Percentiles rank a stretch among this genome's conserved stretches.
These are phyloP conservation scores for Fraxinus angustifolia DNA, from an alignment of 305 asterid genomes.

Conservation along the genomic window DNA sequence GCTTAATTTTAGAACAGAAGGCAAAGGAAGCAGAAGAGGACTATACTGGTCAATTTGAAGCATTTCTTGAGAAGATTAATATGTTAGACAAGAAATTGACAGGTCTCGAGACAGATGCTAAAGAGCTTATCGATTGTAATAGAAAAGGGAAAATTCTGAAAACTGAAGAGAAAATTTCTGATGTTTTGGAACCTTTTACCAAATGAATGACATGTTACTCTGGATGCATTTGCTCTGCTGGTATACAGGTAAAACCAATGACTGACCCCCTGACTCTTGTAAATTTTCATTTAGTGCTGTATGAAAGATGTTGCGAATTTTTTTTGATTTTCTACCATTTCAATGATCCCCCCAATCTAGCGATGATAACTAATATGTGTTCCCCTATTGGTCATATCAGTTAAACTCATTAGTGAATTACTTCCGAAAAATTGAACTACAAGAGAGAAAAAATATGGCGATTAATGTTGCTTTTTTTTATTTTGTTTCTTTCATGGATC, in stretches of 20 bases:
- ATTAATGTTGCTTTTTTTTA: background rate
- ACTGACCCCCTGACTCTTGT: background rate
- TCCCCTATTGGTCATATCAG: background rate
- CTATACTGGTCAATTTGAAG: conserved; percentile 19
- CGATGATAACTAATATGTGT: background rate
- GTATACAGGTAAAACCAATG: background rate
- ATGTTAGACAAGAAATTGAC: conserved; percentile 29
- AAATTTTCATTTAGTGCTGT: background rate
- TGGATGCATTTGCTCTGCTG: background rate
- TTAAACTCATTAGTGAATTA: background rate
- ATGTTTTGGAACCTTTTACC: conserved; percentile 8
- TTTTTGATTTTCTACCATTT: background rate
- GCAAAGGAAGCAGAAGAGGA: conserved; percentile 44
- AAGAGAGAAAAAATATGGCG: background rate
- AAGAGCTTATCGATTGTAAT: background rate
- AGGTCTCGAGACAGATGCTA: conserved; percentile 1
- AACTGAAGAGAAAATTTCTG: conserved; percentile 17
- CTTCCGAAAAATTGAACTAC: background rate
- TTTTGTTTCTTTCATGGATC: background rate
- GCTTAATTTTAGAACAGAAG: conserved; percentile 43
- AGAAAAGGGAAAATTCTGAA: background rate
- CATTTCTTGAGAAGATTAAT: conserved; percentile 28
- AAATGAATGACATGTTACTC: background rate
- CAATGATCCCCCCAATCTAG: background rate
- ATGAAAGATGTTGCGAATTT: background rate